Base-by-base conservation (phyloP, 331 rosid genomes). In the Quercus lobata region DNA sequence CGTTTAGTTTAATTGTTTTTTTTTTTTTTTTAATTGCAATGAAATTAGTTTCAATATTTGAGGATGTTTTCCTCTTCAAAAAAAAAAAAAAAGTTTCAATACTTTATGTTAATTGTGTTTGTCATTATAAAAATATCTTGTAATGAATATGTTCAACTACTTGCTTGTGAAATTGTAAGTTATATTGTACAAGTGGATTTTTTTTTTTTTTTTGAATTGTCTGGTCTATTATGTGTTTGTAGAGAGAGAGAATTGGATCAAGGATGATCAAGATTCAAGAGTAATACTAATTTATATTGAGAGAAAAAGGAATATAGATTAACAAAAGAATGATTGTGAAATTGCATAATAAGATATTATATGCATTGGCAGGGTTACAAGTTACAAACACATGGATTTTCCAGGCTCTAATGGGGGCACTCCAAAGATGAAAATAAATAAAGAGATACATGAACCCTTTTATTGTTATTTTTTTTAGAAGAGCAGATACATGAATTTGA, bases 1-100 rank as follows among this genome's bases (percentile, higher is more conserved):
- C 57, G 80, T 87, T 0, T 87, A 88, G 87, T 24, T 60, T 46
- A 35, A 35, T 27, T 27, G 0, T 6, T 68, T 53, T 46, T 18
- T 17, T 3, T 27, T 29, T 3, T 30, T 30, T 30, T 30, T 30
- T 72, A 35, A 9, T 60, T 56, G 32, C 22, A 34, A 18, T 6
- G 46, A 60, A 52, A 46, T n/a, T 14, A 53, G 69, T 70, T 41
- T 71, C 78, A 62, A 29, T 70, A 21, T 27, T 27, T 27, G 30
- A 27, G 30, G 30, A 27, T 27, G 30, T 27, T 27, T 27, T 27
- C 30, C 30, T 27, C 30, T 27, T 27, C 30, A 2, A 27, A 27
- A 27, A 27, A 27, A 27, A 27, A 27, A 27, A 27, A 27, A 27
- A 27, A 53, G 53, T 74, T 41, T 71, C 78, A 62, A 29, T 70